Evolutionary conservation across 345 rosid species (phyloP).

Genomic region (Citrus medica): DNA sequence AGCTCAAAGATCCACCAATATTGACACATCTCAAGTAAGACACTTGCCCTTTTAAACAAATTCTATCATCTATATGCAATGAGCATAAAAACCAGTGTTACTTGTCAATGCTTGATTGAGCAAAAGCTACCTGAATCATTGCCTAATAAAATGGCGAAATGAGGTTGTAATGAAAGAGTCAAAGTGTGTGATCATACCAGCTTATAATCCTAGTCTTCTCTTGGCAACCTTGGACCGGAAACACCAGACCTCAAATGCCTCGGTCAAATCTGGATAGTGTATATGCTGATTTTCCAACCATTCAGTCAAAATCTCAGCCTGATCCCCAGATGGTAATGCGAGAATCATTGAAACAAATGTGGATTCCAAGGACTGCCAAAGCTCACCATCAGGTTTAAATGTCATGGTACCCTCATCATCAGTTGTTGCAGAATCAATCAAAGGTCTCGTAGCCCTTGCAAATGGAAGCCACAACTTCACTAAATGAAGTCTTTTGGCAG

Average conservation of each 20-base stretch:
- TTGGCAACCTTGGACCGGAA: slow-evolving; percentile 73
- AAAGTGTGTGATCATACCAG: slow-evolving; percentile 2
- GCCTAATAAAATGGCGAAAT: slow-evolving; percentile 6
- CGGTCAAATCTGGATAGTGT: slow-evolving; percentile 78
- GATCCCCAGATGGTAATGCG: slow-evolving; percentile 77
- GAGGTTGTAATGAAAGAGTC: not conserved
- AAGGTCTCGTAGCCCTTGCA: slow-evolving; percentile 61
- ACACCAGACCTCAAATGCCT: slow-evolving; percentile 94
- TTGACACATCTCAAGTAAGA: not conserved
- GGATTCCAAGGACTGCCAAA: slow-evolving; percentile 81
- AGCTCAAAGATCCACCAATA: not conserved
- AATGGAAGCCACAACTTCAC: slow-evolving; percentile 89
- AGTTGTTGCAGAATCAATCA: slow-evolving; percentile 38
- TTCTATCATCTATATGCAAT: not conserved
- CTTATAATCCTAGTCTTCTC: slow-evolving; percentile 50
- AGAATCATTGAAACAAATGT: slow-evolving; percentile 68
- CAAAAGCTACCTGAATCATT: slow-evolving; percentile 13
- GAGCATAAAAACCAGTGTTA: not conserved
- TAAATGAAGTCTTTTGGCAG: slow-evolving; percentile 57
- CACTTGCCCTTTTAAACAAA: not conserved
- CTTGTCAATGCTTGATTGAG: not conserved
- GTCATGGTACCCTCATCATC: slow-evolving; percentile 29
- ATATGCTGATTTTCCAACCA: slow-evolving; percentile 61
- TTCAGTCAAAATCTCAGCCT: slow-evolving; percentile 74
- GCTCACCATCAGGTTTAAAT: slow-evolving; percentile 56